Conservation (phyloP, 2,329 filamentous ascomycete species). For the Chaetomiaceae sp. region DNA sequence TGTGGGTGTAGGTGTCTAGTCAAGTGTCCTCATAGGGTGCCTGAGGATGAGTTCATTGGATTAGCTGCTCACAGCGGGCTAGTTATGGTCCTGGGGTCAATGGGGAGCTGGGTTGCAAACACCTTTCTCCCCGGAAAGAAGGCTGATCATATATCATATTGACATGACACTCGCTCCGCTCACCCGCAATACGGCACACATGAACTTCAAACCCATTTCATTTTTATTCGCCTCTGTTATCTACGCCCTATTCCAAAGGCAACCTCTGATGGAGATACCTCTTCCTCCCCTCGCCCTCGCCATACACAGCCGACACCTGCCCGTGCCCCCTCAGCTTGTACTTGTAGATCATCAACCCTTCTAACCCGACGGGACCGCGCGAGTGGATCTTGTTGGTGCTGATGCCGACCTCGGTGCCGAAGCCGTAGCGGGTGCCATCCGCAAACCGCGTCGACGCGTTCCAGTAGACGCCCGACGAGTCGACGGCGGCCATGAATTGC, state of each 20-base stretch:
- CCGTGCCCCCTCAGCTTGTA: conserved; percentile 83
- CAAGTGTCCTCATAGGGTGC: too few species aligned
- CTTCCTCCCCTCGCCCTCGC: conserved; percentile 56
- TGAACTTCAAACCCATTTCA: neutral
- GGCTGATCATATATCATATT: too few species aligned
- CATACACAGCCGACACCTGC: conserved; percentile 76
- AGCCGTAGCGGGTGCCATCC: conserved; percentile 95
- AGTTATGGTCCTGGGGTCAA: too few species aligned
- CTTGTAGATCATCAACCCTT: conserved; percentile 96
- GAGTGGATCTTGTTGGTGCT: conserved; percentile 98
- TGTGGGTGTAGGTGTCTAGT: too few species aligned
- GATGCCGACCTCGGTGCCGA: conserved; percentile 97
- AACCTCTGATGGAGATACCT: conserved; percentile 56
- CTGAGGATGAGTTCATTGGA: too few species aligned
- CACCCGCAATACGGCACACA: too few species aligned
- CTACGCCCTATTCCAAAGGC: conserved; percentile 35
- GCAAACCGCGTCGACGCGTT: conserved; percentile 93
- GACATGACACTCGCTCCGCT: too few species aligned
- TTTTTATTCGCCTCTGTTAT: too few species aligned
- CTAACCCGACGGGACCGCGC: conserved; percentile 85
- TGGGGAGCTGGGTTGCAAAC: too few species aligned
- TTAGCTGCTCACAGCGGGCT: too few species aligned
- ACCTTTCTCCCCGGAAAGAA: too few species aligned
- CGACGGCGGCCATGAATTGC: conserved; percentile 77
- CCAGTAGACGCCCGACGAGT: conserved; percentile 93